Percentiles rank a stretch among this genome's conserved stretches.
phyloP scores from a whole-genome alignment of 352 stramenopile species.

The Pythium rishiriense region DNA sequence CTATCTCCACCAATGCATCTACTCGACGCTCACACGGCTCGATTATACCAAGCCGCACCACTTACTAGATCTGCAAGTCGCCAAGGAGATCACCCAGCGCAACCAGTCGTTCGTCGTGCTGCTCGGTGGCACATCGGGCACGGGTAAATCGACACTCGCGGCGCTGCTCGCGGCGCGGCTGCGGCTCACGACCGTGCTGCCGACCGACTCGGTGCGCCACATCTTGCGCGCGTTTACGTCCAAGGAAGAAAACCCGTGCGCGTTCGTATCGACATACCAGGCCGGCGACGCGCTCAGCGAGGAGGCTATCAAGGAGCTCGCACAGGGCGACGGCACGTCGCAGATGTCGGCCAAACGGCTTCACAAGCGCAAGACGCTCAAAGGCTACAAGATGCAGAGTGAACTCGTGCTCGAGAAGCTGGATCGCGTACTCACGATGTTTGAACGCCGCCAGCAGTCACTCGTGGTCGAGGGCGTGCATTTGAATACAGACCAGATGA shows the following conservation, averaged over 20 bases:
- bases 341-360: slow-evolving; percentile 72
- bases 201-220: slow-evolving; percentile 85
- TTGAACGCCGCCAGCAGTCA: slow-evolving; percentile 78
- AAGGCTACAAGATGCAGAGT: slow-evolving; percentile 83
- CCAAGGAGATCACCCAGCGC: slow-evolving; percentile 85
- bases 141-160: slow-evolving; percentile 85
- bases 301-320: slow-evolving; percentile 51
- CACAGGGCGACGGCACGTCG: slow-evolving; percentile 20
- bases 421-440: slow-evolving; percentile 83
- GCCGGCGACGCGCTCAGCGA: slow-evolving; percentile 72
- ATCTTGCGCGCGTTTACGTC: slow-evolving; percentile 79
- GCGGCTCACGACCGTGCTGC: slow-evolving; percentile 80
- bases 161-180: slow-evolving; percentile 73
- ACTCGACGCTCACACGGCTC: slow-evolving; percentile 69
- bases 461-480: slow-evolving; percentile 88
- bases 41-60: slow-evolving; percentile 88
- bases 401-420: slow-evolving; percentile 84
- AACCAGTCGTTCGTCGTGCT: slow-evolving; percentile 86
- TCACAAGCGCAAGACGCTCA: slow-evolving; percentile 81
- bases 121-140: slow-evolving; percentile 85
- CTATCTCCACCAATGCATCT: slow-evolving; percentile 80
- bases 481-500: slow-evolving; percentile 81
- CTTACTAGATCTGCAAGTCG: slow-evolving; percentile 80
- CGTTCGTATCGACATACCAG: slow-evolving; percentile 88
- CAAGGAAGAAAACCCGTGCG: slow-evolving; percentile 77